Percentiles rank a stretch among this genome's conserved stretches.
Conservation (phyloP, 2,329 filamentous ascomycete genomes). For the Aschersonia sp. region DNA sequence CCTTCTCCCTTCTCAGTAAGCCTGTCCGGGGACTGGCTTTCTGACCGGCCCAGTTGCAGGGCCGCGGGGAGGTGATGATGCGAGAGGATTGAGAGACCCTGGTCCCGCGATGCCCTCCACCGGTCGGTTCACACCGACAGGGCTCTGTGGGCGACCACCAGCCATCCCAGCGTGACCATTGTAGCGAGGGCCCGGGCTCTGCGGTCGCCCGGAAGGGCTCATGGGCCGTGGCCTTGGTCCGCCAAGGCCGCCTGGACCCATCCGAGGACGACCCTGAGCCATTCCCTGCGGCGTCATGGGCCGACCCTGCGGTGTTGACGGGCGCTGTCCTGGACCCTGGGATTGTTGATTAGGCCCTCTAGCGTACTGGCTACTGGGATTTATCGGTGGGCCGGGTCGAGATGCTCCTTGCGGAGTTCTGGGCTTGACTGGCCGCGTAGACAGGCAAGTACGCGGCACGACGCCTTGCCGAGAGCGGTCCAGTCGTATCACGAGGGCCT, state of each 20-base stretch:
- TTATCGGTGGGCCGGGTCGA: slow-evolving; percentile 37
- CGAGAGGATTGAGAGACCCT: slow-evolving; percentile 24
- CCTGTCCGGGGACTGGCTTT: slow-evolving; percentile 43
- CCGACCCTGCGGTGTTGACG: slow-evolving; percentile 23
- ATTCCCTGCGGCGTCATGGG: slow-evolving; percentile 4
- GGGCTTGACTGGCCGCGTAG: slow-evolving; percentile 80
- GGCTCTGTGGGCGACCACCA: slow-evolving; percentile 24
- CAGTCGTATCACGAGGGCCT: slow-evolving; percentile 78
- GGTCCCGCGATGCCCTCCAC: slow-evolving; percentile 29
- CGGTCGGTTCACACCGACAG: slow-evolving; percentile 23
- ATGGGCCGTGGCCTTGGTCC: slow-evolving; percentile 17
- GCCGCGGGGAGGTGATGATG: slow-evolving; percentile 22
- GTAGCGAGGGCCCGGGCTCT: neutral
- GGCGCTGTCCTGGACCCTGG: slow-evolving; percentile 14
- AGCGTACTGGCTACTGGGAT: slow-evolving; percentile 13
- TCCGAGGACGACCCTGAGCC: slow-evolving; percentile 2
- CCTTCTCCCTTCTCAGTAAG: slow-evolving; percentile 20
- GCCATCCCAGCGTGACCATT: slow-evolving; percentile 12
- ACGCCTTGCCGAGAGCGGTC: slow-evolving; percentile 89
- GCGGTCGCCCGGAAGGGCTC: slow-evolving; percentile 23
- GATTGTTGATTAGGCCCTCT: neutral
- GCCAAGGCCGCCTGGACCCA: slow-evolving; percentile 8
- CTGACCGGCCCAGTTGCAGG: slow-evolving; percentile 29
- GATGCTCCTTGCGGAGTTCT: slow-evolving; percentile 41
- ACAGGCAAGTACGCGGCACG: slow-evolving; percentile 83